Percentiles rank a stretch among this genome's conserved stretches.
phyloP scores from a whole-genome alignment of 2,329 filamentous ascomycete genomes.

The Sclerotinia nivalis region DNA sequence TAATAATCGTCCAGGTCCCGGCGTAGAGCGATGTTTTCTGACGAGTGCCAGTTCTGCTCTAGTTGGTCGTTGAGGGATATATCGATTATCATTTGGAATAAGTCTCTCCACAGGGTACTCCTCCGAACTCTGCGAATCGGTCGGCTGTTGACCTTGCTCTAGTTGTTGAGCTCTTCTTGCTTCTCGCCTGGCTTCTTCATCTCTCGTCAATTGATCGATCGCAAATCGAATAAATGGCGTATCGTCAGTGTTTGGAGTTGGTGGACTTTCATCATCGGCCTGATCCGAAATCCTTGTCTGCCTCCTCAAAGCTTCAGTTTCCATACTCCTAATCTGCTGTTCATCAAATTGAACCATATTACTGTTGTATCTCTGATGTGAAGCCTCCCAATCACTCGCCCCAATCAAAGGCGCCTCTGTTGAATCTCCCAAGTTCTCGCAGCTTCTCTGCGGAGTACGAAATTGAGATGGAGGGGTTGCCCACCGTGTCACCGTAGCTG shows the following conservation, averaged over 20 bases:
- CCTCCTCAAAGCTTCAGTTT: constrained; percentile 31
- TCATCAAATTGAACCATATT: constrained; percentile 38
- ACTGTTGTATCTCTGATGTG: constrained; percentile 8
- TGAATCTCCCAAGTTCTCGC: constrained; percentile 20
- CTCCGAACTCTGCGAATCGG: constrained; percentile 43
- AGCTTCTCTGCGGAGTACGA: constrained; percentile 6
- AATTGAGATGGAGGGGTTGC: constrained; percentile 32
- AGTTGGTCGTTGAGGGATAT: constrained; percentile 31
- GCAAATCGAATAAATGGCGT: constrained; percentile 88
- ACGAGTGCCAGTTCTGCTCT: constrained; percentile 40
- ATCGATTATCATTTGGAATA: constrained; percentile 48
- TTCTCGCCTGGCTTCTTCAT: constrained; percentile 58
- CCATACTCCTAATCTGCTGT: constrained; percentile 34
- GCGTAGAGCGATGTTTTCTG: constrained; percentile 43
- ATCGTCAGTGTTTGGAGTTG: constrained; percentile 68
- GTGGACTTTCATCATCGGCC: constrained; percentile 27
- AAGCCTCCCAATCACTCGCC: not conserved
- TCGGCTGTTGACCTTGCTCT: constrained; percentile 49
- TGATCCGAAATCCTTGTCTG: constrained; percentile 30
- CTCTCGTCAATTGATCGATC: constrained; percentile 79
- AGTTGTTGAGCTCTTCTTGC: constrained; percentile 36
- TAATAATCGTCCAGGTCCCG: constrained; percentile 37
- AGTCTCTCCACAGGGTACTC: constrained; percentile 53
- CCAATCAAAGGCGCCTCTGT: constrained; percentile 20
- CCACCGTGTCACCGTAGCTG: constrained; percentile 37